Evolutionary conservation across 768 basidiomycete species (phyloP).

Genomic region (Mycena pura): DNA sequence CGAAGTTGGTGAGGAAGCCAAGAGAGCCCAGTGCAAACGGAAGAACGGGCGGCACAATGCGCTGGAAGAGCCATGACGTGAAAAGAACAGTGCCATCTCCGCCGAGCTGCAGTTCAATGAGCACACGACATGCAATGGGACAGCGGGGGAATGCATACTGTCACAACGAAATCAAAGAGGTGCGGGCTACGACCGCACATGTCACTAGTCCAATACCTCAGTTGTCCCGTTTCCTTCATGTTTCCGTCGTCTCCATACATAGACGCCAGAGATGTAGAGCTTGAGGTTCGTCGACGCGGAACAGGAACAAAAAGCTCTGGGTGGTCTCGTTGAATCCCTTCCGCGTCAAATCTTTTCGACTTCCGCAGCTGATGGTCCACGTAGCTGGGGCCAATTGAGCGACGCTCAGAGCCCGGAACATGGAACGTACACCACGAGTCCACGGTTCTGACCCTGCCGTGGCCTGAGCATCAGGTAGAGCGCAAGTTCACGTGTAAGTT

Average conservation of each 20-base stretch:
- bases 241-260: slow-evolving; percentile 50
- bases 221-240: slow-evolving; percentile 78
- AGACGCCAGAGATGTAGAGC: slow-evolving; percentile 62
- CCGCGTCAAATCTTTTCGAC: slow-evolving; percentile 94
- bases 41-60: slow-evolving; percentile 97
- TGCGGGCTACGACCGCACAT: slow-evolving; percentile 94
- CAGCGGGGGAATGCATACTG: slow-evolving; percentile 63
- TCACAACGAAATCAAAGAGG: slow-evolving; percentile 97
- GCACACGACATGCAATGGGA: not conserved
- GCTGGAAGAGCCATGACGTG: slow-evolving; percentile 99
- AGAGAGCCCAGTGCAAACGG: slow-evolving; percentile 97
- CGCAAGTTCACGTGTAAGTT: slow-evolving; percentile 91
- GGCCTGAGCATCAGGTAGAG: slow-evolving; percentile 93
- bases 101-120: slow-evolving; percentile 69
- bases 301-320: slow-evolving; percentile 88
- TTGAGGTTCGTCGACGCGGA: slow-evolving; percentile 76
- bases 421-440: slow-evolving; percentile 78
- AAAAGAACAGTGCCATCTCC: slow-evolving; percentile 99
- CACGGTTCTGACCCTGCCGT: slow-evolving; percentile 67
- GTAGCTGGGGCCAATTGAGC: slow-evolving; percentile 60
- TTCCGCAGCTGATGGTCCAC: slow-evolving; percentile 90
- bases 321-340: slow-evolving; percentile 83
- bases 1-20: slow-evolving; percentile 96
- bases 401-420: slow-evolving; percentile 17
- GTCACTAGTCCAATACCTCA: slow-evolving; percentile 96